Base-by-base conservation (phyloP, 768 basidiomycete species). In the Artomyces pyxidatus region DNA sequence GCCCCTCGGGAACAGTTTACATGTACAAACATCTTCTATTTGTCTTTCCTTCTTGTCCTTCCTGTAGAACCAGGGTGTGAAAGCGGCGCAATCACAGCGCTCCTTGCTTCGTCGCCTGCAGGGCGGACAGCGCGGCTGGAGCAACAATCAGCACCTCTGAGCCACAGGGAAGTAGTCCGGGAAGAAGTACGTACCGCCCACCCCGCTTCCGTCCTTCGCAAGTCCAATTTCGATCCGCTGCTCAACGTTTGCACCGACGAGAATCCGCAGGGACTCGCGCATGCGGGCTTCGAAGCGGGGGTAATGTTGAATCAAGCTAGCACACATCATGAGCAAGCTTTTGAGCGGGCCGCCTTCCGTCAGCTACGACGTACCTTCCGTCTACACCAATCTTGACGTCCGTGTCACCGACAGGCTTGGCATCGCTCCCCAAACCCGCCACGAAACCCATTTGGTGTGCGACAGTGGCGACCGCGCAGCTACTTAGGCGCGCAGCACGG, bases 191-290 rank as follows among this genome's bases (percentile, higher is more conserved):
- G n/a, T n/a, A 96, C 94, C 95, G 61, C 96, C 96, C 37, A 93
- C 92, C 30, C 95, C 96, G 60, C 90, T 94, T 11, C 96, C 96
- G 58, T 99, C 96, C 66, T 96, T 98, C 4, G 96, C 96, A 63
- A 98, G 63, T 30, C 91, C 95, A 58, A 98, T 88, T 42, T 84
- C 76, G 1, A 96, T 81, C 26, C 80, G 71, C 59, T 79, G 72
- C 70, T 94, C 91, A 6, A 88, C 81, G 27, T 88, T 81, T 35
- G 78, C 71, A 2, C 95, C 95, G 3, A 98, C 79, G 19, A 98
- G 61, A 3, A 68, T 62, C n/a, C 77, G 71, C 44, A 99, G 64
- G 0, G 93, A 83, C 38, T 81, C 80, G 16, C 91, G 77, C 47
- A 96, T 70, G 11, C 75, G 77, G 12, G 74, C 69, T 59, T 91